Conservation (phyloP, 129 eudicot species). For the Flaveria trinervia region DNA sequence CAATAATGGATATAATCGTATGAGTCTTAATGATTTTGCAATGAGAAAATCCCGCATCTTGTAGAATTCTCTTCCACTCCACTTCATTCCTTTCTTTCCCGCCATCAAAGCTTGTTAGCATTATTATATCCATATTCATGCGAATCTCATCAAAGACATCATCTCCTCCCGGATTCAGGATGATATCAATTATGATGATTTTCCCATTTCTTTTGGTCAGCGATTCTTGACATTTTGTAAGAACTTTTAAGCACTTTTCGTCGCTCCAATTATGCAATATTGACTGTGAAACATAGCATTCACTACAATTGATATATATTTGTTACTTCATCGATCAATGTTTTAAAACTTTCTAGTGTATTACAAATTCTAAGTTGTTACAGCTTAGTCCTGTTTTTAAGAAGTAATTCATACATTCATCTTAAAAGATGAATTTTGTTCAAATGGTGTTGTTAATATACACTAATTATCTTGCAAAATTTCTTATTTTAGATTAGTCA, state of each 20-base stretch:
- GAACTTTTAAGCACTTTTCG: conserved; percentile 36
- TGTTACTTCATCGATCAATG: no score
- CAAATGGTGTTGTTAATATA: no score
- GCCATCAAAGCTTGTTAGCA: conserved; percentile 17
- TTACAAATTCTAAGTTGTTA: no score
- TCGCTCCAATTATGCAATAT: conserved; percentile 41
- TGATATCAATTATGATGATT: conserved; percentile 32
- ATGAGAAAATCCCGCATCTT: conserved; percentile 33
- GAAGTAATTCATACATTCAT: no score
- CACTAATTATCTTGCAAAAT: no score
- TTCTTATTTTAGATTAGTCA: no score
- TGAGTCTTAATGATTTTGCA: conserved; percentile 34
- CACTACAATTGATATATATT: no score
- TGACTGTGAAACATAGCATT: no score
- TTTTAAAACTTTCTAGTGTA: no score
- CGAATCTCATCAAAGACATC: conserved; percentile 23
- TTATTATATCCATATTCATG: conserved; percentile 8
- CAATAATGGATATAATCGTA: conserved; percentile 25
- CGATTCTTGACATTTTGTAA: conserved; percentile 37
- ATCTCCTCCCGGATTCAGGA: conserved; percentile 20
- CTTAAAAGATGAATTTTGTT: no score
- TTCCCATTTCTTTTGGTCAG: conserved; percentile 28
- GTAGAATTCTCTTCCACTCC: conserved; percentile 36
- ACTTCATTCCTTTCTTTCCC: conserved; percentile 43
- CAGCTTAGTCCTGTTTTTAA: no score